Conservation (phyloP, 768 basidiomycete species). For the Boletus edulis region DNA sequence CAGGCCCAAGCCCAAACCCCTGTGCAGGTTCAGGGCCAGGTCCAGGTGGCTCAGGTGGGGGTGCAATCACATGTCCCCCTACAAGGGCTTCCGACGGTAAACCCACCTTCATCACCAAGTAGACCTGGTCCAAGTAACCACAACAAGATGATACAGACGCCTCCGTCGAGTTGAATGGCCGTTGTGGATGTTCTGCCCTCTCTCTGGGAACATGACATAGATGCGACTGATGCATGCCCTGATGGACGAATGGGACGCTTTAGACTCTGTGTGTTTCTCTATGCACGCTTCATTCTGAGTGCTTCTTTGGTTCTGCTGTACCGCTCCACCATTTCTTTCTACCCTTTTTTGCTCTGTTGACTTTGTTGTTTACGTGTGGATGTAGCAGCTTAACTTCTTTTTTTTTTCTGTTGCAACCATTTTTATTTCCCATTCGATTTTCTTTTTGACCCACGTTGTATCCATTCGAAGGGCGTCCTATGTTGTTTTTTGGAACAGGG, state of each 20-base stretch:
- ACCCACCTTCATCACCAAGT: constrained; percentile 16
- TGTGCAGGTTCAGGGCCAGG: constrained; percentile 20
- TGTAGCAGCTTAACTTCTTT: constrained; percentile 9
- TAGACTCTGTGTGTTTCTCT: constrained; percentile 15
- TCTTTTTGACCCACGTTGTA: constrained; percentile 10
- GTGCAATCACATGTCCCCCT: constrained; percentile 20
- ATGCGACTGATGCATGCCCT: constrained; percentile 11
- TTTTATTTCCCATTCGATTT: neutral
- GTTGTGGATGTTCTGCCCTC: constrained; percentile 1
- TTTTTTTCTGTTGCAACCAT: constrained; percentile 3
- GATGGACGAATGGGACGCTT: constrained; percentile 23
- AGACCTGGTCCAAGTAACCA: constrained; percentile 25
- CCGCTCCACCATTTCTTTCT: no score
- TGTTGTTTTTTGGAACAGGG: constrained; percentile 17
- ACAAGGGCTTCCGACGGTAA: constrained; percentile 21
- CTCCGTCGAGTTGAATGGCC: constrained; percentile 16
- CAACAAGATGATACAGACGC: constrained; percentile 17
- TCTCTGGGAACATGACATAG: constrained; percentile 18
- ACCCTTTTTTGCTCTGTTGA: neutral
- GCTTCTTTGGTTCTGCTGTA: neutral
- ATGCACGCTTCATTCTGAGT: constrained; percentile 6
- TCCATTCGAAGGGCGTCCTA: constrained; percentile 10
- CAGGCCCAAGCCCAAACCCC: constrained; percentile 21
- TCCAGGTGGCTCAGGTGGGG: constrained; percentile 20
- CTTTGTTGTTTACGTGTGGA: neutral